Evolutionary conservation across 1,284 basidiomycete genomes (phyloP).

Genomic region (Rhodotorula sp.): DNA sequence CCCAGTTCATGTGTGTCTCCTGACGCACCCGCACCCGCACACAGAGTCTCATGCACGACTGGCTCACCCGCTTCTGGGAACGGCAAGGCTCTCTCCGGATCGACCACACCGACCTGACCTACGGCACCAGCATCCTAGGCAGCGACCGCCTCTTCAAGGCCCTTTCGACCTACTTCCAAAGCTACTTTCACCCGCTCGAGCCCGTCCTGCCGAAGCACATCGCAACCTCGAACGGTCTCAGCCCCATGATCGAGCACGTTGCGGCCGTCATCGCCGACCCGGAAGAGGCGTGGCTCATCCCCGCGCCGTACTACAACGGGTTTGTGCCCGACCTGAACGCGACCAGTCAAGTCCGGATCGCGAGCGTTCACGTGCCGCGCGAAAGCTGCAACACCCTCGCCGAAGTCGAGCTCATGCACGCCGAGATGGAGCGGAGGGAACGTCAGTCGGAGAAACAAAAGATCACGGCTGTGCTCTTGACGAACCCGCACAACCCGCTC

Average conservation of each 20-base stretch:
- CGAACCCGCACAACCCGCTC: conserved; percentile 54
- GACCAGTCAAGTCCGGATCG: neutral
- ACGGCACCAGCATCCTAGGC: conserved; percentile 34
- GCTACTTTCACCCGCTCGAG: conserved; percentile 31
- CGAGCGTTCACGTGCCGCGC: conserved; percentile 40
- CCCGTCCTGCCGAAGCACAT: conserved; percentile 44
- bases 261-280: conserved; percentile 51
- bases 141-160: conserved; percentile 34
- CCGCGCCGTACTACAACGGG: conserved; percentile 12
- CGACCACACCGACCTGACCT: conserved; percentile 21
- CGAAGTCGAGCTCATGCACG: conserved; percentile 25
- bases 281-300: conserved; percentile 51
- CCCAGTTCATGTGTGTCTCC: too few relatives aligned
- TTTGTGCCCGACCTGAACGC: neutral
- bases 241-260: conserved; percentile 49
- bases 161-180: conserved; percentile 26
- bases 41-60: conserved; percentile 23
- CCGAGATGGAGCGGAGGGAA: conserved; percentile 27
- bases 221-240: conserved; percentile 42
- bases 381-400: conserved; percentile 25
- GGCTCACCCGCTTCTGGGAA: conserved; percentile 33
- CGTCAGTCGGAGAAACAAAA: conserved; percentile 1
- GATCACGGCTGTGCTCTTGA: conserved; percentile 46
- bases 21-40: neutral
- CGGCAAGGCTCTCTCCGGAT: conserved; percentile 13